These are phyloP conservation scores for Saccharomycopsis sp. DNA, from an alignment of 805 yeast species.

Conservation along the genomic window DNA sequence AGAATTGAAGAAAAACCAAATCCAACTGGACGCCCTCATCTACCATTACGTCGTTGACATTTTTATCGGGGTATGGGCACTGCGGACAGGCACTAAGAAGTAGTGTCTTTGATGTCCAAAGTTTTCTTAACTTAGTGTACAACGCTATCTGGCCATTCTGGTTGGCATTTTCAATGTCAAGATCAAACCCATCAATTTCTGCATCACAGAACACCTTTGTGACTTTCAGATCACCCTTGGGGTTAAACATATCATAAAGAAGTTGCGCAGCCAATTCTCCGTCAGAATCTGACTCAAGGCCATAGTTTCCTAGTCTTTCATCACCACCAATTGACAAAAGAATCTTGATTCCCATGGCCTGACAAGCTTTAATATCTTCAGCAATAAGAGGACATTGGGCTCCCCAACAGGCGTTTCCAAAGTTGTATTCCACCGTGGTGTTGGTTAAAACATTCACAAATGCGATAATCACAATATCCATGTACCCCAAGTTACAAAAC, in stretches of 20 bases:
- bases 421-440: slow-evolving; percentile 30
- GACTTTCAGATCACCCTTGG: slow-evolving; percentile 36
- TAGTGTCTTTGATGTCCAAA: slow-evolving; percentile 37
- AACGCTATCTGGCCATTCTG: slow-evolving; percentile 48
- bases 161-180: slow-evolving; percentile 28
- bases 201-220: slow-evolving; percentile 23
- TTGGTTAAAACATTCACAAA: slow-evolving; percentile 37
- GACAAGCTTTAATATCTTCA: slow-evolving; percentile 68
- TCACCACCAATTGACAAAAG: slow-evolving; percentile 73
- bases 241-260: slow-evolving; percentile 49
- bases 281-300: slow-evolving; percentile 75
- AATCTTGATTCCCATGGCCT: slow-evolving; percentile 66
- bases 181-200: slow-evolving; percentile 20
- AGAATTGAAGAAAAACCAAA: slow-evolving; percentile 58
- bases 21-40: slow-evolving; percentile 44
- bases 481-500: slow-evolving; percentile 49
- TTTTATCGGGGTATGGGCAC: slow-evolving; percentile 55
- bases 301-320: slow-evolving; percentile 54
- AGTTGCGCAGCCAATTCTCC: slow-evolving; percentile 58
- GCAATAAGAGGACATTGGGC: slow-evolving; percentile 41
- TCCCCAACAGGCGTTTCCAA: slow-evolving; percentile 36
- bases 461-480: slow-evolving; percentile 33
- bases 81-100: slow-evolving; percentile 63
- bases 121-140: slow-evolving; percentile 31
- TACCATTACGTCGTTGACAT: slow-evolving; percentile 35